Conservation (phyloP, 768 basidiomycete genomes). For the Suillus lakei region DNA sequence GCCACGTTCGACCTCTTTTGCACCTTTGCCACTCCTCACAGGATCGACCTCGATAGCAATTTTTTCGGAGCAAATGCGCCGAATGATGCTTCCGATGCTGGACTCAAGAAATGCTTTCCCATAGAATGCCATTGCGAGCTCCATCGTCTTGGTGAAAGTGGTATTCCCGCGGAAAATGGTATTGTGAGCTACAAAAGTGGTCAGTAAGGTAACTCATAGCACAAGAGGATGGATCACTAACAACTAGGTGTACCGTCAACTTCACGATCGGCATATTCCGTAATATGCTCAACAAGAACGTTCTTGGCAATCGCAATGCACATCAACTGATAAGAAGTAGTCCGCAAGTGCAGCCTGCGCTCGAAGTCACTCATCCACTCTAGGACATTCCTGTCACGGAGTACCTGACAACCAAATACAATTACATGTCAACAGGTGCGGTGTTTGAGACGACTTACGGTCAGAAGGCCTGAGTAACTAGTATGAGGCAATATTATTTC, state of each 20-base stretch:
- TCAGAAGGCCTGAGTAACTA: constrained; percentile 63
- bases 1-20: constrained; percentile 68
- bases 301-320: constrained; percentile 73
- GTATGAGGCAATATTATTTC: constrained; percentile 78
- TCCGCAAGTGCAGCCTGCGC: constrained; percentile 67
- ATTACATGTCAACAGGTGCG: background rate
- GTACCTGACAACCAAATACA: constrained; percentile 16
- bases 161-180: constrained; percentile 77
- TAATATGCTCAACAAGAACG: constrained; percentile 67
- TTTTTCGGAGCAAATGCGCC: constrained; percentile 71
- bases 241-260: constrained; percentile 71
- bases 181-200: constrained; percentile 59
- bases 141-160: constrained; percentile 74
- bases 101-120: constrained; percentile 82
- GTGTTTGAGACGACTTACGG: constrained; percentile 44
- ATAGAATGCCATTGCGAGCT: constrained; percentile 80
- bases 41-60: constrained; percentile 86
- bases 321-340: constrained; percentile 62
- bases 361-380: constrained; percentile 80
- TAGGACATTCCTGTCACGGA: constrained; percentile 66
- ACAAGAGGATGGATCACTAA: constrained; percentile 38
- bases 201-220: constrained; percentile 4
- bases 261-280: constrained; percentile 70
- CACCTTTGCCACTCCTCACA: constrained; percentile 60
- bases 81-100: constrained; percentile 73